Evolutionary conservation across 176 grass and related monocot species (phyloP).

Genomic region (Bothriochloa decipiens): DNA sequence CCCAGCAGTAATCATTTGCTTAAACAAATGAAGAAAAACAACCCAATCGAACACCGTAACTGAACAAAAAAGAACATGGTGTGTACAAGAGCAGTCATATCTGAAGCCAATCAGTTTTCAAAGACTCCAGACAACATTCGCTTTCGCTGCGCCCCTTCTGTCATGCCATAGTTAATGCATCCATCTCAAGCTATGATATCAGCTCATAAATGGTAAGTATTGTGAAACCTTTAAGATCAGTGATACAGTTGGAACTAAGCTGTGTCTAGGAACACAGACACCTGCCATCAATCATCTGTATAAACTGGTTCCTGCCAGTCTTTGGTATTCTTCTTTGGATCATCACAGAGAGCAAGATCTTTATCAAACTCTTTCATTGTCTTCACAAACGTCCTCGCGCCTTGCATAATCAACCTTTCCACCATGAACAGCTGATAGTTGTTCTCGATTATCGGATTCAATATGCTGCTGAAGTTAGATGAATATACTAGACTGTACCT

Average conservation of each 20-base stretch:
- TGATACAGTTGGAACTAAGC: not conserved
- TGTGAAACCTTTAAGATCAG: constrained; percentile 17
- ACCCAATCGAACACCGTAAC: not conserved
- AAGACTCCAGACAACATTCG: constrained; percentile 20
- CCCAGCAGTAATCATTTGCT: not conserved
- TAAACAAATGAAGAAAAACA: constrained; percentile 4
- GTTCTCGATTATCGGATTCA: constrained; percentile 74
- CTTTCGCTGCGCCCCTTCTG: not conserved
- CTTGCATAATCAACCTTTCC: constrained; percentile 89
- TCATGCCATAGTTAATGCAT: constrained; percentile 1
- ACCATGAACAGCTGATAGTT: constrained; percentile 95
- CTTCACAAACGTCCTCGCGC: constrained; percentile 81
- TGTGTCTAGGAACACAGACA: not conserved
- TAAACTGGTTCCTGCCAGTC: constrained; percentile 86
- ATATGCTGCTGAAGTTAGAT: constrained; percentile 82
- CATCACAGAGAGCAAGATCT: constrained; percentile 88
- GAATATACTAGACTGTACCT: constrained; percentile 85
- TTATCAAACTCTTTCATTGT: constrained; percentile 83
- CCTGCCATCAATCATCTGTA: constrained; percentile 50
- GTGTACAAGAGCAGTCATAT: constrained; percentile 11
- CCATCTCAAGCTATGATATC: constrained; percentile 30
- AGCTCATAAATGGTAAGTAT: constrained; percentile 29
- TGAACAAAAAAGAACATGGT: constrained; percentile 31
- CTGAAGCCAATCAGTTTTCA: constrained; percentile 16
- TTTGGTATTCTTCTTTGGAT: constrained; percentile 85